Evolutionary conservation across 352 stramenopile species (phyloP).

Genomic region (Thalassiosira hispida): DNA sequence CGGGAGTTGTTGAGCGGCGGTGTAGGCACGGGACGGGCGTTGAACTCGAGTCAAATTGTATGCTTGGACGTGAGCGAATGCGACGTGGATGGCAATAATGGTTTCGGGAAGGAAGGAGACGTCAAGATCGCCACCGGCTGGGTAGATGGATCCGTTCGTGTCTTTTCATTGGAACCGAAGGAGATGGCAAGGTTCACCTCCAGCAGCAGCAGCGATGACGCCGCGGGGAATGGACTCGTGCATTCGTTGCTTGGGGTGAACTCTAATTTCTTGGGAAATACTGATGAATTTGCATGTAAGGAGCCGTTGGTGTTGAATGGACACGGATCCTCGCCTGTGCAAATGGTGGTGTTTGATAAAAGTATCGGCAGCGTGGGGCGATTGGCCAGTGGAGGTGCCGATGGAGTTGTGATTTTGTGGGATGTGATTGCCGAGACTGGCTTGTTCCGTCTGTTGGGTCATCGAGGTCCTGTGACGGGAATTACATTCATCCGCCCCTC

Average conservation of each 20-base stretch:
- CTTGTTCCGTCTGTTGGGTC: conserved; percentile 80
- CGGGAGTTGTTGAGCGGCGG: conserved; percentile 62
- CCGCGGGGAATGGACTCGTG: conserved; percentile 53
- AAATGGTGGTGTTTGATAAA: conserved; percentile 68
- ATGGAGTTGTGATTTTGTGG: conserved; percentile 84
- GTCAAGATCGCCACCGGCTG: conserved; percentile 77
- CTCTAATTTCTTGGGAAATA: conserved; percentile 26
- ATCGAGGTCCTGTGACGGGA: conserved; percentile 73
- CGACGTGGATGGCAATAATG: conserved; percentile 1
- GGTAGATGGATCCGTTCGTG: conserved; percentile 78
- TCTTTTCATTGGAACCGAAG: conserved; percentile 67
- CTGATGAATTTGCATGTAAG: conserved; percentile 62
- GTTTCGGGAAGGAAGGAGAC: conserved; percentile 1
- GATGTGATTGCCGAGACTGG: conserved; percentile 82
- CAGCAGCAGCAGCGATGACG: conserved; percentile 12
- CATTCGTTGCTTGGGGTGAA: conserved; percentile 65
- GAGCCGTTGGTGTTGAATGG: conserved; percentile 82
- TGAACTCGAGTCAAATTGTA: conserved; percentile 77
- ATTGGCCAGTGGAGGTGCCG: conserved; percentile 73
- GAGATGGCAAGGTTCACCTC: conserved; percentile 48
- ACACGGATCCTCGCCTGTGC: conserved; percentile 73
- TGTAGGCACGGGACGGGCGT: conserved; percentile 73
- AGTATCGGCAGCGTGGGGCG: conserved; percentile 42
- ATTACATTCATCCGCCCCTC: conserved; percentile 68
- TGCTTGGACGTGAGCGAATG: conserved; percentile 60